These are phyloP conservation scores for Claviceps humidiphila DNA, from an alignment of 2,329 filamentous ascomycete genomes.

Conservation along the genomic window DNA sequence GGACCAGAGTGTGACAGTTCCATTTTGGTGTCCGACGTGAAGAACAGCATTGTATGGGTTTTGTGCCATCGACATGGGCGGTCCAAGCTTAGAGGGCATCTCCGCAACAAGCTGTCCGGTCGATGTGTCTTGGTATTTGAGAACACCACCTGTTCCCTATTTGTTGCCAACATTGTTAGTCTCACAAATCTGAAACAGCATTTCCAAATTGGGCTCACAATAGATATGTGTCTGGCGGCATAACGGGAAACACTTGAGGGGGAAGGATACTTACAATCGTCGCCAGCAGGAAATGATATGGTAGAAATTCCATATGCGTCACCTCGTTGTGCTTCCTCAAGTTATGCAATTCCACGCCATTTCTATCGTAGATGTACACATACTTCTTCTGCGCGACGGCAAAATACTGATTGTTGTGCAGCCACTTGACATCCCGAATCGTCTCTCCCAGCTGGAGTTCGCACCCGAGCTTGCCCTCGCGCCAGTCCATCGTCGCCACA, in stretches of 20 bases:
- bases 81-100: slow-evolving; percentile 70
- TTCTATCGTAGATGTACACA: slow-evolving; percentile 88
- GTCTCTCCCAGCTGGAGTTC: slow-evolving; percentile 88
- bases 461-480: slow-evolving; percentile 78
- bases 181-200: not conserved
- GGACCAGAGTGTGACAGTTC: slow-evolving; percentile 89
- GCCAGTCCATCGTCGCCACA: slow-evolving; percentile 93
- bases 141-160: slow-evolving; percentile 62
- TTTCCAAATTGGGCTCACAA: not conserved
- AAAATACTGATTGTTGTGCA: slow-evolving; percentile 91
- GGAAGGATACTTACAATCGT: slow-evolving; percentile 50
- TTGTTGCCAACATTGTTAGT: not conserved
- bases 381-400: slow-evolving; percentile 94
- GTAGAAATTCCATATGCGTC: slow-evolving; percentile 86
- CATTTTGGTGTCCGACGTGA: slow-evolving; percentile 89
- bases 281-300: slow-evolving; percentile 87
- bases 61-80: slow-evolving; percentile 70
- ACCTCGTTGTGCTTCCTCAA: slow-evolving; percentile 84
- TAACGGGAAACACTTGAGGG: not conserved
- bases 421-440: slow-evolving; percentile 75
- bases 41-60: slow-evolving; percentile 89
- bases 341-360: slow-evolving; percentile 85
- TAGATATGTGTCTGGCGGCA: not conserved
- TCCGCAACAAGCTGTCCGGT: slow-evolving; percentile 83
- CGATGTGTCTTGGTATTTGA: slow-evolving; percentile 92